Evolutionary conservation across 441 rosid species (phyloP), one percentile per base, ranked within the genome.

Genomic region (Jatropha multifida): DNA sequence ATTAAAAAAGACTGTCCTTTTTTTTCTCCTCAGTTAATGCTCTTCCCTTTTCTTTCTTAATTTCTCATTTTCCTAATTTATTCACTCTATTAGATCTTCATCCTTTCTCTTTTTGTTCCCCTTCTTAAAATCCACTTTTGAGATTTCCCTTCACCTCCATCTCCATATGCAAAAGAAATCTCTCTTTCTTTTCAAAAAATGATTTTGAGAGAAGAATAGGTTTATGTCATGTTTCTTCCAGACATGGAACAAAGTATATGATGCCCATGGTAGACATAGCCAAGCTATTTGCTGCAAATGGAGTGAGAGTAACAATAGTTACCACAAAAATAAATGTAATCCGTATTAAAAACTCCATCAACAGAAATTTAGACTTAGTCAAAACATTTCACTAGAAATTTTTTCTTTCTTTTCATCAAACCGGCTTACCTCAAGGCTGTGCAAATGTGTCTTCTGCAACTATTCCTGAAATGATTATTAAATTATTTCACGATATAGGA

Each of bases 241-340:
- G 80, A 71, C 81, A 54, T 83, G 80, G 89, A 84, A 51, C 85
- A 83, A 68, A 86, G 89, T 76, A 86, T 76, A 84, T 86, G 83
- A 74, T 84, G 78, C 87, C 89, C n/a, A 78, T 84, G 87, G 81
- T 84, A 0, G 87, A 82, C 54, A 77, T 75, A 42, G 87, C 82
- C 6, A 69, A 86, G 69, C 71, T 75, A 1, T 76, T 86, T 20
- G 85, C 89, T n/a, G 76, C 80, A 7, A 48, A 60, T 49, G 82
- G 79, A 40, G 37, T 75, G 7, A 80, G 58, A 18, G 81, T 80
- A 42, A 80, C 87, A 67, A 78, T 83, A 54, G 71, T 84, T 71
- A 68, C 78, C 68, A 83, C 87, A 7, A 37, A 77, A 17, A 63
- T 37, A 23, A 83, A 84, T 40, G 87, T 79, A 60, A 63, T 62